These are phyloP conservation scores for Hericium erinaceus DNA, from an alignment of 768 basidiomycete species.

Conservation along the genomic window DNA sequence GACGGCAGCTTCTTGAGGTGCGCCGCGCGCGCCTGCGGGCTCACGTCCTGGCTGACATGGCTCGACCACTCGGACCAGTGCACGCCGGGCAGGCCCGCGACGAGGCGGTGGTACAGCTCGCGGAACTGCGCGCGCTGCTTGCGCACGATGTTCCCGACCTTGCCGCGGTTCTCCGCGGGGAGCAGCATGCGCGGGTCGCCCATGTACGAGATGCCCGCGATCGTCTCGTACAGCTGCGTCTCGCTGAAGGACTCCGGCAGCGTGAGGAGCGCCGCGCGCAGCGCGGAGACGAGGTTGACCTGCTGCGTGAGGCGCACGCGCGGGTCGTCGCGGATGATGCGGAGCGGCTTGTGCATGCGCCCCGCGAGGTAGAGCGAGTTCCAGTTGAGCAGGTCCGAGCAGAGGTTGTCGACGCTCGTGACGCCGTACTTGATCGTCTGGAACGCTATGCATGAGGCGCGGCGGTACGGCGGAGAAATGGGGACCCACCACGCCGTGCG, in stretches of 20 bases:
- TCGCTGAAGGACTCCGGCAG: conserved; percentile 80
- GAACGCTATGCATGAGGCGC: background rate
- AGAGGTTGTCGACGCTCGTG: conserved; percentile 83
- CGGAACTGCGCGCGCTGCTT: conserved; percentile 78
- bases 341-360: conserved; percentile 93
- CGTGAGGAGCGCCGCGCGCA: conserved; percentile 82
- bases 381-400: conserved; percentile 89
- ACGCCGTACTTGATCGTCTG: conserved; percentile 96
- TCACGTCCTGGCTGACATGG: conserved; percentile 66
- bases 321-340: conserved; percentile 88
- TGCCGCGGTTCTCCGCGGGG: conserved; percentile 89
- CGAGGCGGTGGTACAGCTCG: conserved; percentile 76
- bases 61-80: conserved; percentile 49
- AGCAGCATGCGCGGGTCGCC: conserved; percentile 93
- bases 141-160: conserved; percentile 88
- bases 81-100: conserved; percentile 71
- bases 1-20: conserved; percentile 76
- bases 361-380: conserved; percentile 88
- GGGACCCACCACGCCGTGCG: conserved; percentile 71
- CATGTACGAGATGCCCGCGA: conserved; percentile 78
- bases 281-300: conserved; percentile 85
- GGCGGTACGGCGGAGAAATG: background rate
- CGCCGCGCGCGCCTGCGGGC: conserved; percentile 55
- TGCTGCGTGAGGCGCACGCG: conserved; percentile 88
- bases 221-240: conserved; percentile 71